Percentiles rank a stretch among this genome's conserved stretches.
Evolutionary conservation across 1,284 basidiomycete genomes (phyloP).

Genomic region (Ceratobasidium sp.): DNA sequence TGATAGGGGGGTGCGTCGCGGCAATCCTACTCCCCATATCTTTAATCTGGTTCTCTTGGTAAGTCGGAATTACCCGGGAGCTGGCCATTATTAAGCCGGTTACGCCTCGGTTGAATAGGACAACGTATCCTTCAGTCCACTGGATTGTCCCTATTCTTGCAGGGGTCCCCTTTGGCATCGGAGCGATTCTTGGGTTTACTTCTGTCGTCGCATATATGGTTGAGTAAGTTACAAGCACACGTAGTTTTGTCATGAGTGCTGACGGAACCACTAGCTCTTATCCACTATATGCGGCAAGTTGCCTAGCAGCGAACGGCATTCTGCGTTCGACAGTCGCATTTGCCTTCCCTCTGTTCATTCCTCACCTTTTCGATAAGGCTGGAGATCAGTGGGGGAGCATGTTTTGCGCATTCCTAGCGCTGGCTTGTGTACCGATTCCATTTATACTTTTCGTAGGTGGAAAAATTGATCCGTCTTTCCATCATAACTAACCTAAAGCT

Average conservation of each 20-base stretch:
- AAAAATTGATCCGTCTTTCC: not conserved
- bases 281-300: constrained; percentile 72
- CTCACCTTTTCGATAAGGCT: constrained; percentile 68
- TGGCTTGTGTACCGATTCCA: constrained; percentile 69
- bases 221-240: constrained; percentile 57
- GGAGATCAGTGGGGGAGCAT: constrained; percentile 77
- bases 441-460: constrained; percentile 62
- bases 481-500: not conserved
- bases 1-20: constrained; percentile 70
- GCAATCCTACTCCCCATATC: constrained; percentile 70
- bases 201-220: constrained; percentile 74
- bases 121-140: constrained; percentile 67
- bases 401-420: constrained; percentile 70
- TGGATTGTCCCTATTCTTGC: constrained; percentile 76
- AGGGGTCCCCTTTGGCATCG: constrained; percentile 73
- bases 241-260: not conserved
- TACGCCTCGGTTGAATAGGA: constrained; percentile 62
- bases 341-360: constrained; percentile 72
- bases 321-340: constrained; percentile 74
- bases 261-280: constrained; percentile 58
- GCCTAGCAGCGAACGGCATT: constrained; percentile 78
- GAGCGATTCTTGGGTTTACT: constrained; percentile 71
- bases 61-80: constrained; percentile 31
- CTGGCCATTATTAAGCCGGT: constrained; percentile 46
- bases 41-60: constrained; percentile 73